Percentiles rank a stretch among this genome's conserved stretches.
Evolutionary conservation across 495 filamentous ascomycete genomes (phyloP).

Genomic region (Xylaria grammica): DNA sequence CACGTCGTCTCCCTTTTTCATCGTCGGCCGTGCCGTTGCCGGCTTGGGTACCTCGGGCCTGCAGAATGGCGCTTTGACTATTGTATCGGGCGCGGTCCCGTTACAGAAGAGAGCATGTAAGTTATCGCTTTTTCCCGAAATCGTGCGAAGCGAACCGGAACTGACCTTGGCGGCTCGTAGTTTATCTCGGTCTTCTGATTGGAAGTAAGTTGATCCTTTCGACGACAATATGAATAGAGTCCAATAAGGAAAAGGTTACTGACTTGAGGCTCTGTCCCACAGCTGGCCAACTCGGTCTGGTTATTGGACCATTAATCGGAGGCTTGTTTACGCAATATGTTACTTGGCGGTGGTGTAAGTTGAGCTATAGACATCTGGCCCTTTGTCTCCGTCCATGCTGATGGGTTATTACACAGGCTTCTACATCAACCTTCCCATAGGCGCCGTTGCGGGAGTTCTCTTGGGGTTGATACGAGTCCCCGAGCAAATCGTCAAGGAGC

Average conservation of each 20-base stretch:
- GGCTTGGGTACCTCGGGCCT: constrained; percentile 57
- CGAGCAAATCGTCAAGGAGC: constrained; percentile 32
- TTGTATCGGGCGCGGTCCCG: constrained; percentile 53
- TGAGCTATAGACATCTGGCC: not conserved
- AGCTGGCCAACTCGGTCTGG: constrained; percentile 45
- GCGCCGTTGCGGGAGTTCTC: constrained; percentile 49
- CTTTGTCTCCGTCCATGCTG: not conserved
- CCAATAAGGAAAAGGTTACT: not conserved
- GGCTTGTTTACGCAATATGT: constrained; percentile 67
- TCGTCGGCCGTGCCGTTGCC: constrained; percentile 60
- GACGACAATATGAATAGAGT: not conserved
- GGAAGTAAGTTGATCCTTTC: constrained; percentile 26
- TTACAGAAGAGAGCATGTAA: constrained; percentile 51
- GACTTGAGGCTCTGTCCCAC: not conserved
- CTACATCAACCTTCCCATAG: constrained; percentile 71
- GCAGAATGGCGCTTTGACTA: constrained; percentile 58
- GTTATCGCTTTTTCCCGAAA: constrained; percentile 27
- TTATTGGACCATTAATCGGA: constrained; percentile 59
- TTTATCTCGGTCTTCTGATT: constrained; percentile 34
- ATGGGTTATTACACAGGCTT: constrained; percentile 41
- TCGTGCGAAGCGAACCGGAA: not conserved
- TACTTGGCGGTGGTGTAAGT: constrained; percentile 53
- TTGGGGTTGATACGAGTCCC: constrained; percentile 55
- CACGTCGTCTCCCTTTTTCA: constrained; percentile 54
- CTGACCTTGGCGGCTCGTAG: constrained; percentile 26